Base-by-base conservation (phyloP, 2,329 filamentous ascomycete genomes). In the Paraphoma chrysanthemicola region DNA sequence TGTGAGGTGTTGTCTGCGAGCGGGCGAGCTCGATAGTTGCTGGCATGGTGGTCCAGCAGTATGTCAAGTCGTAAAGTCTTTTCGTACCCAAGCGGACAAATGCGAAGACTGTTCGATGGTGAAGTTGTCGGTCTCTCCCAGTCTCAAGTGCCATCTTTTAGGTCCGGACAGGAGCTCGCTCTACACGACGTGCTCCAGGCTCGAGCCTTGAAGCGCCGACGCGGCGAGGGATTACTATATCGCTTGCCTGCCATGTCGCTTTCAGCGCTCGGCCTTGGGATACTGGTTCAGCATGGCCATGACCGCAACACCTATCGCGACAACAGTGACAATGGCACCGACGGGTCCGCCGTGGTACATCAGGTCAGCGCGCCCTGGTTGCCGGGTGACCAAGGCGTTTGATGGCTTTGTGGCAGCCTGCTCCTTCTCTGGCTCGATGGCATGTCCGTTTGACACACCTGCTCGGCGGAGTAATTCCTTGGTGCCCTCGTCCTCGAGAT, bases 211-310 rank as follows among this genome's bases (percentile, higher is more conserved):
- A 36, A 36, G 33, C 14, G 33, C 14, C 33, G 33, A 36, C 33
- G 33, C 33, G 10, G 33, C 33, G 23, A 23, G 33, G 33, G 33
- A 36, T 36, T 36, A 14, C 10, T 36, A 14, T 10, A 10, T 10
- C 33, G 9, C 14, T 14, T 16, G 16, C n/a, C n/a, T 11, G 16
- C 4, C 39, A n/a, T 16, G 39, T 23, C 4, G 14, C 16, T 45
- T 18, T 81, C 78, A 81, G 60, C 79, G 72, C 53, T 81, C 79
- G 14, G 76, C 71, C 57, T 79, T 80, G 33, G 78, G 77, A 70
- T 79, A 81, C 44, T 77, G 75, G 53, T 78, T 78, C 42, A 78
- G 67, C 64, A 72, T 77, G 30, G 74, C 70, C 77, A 79, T 79
- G 49, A 78, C 70, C 45, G 74, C 76, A 14, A 78, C 70, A 53